A percentile compares a stretch with the other conserved stretches of the same genome.
Conservation (phyloP, 1,284 basidiomycete genomes). For the Meira nashicola region DNA sequence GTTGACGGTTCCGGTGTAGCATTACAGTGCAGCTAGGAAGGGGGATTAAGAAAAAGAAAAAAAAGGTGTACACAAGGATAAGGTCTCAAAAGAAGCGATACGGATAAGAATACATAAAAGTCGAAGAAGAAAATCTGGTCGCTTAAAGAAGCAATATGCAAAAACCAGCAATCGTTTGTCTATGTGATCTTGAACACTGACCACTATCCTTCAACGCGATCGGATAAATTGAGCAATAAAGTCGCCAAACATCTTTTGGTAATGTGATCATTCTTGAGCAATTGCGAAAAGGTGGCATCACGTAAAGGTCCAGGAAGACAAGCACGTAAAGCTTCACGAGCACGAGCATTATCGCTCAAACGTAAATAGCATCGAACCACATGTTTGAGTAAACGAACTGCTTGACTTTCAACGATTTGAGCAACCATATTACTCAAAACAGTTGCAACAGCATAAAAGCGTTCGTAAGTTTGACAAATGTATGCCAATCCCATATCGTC, state of each 20-base stretch:
- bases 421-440: conserved; percentile 99
- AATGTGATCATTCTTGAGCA: conserved; percentile 62
- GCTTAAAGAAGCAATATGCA: conserved; percentile 14
- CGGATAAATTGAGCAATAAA: conserved; percentile 78
- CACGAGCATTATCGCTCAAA: conserved; percentile 90
- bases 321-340: conserved; percentile 88
- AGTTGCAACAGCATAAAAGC: conserved; percentile 97
- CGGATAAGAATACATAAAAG: background rate
- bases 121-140: background rate
- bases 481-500: conserved; percentile 97
- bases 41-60: no score
- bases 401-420: conserved; percentile 73
- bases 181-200: no score
- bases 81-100: background rate
- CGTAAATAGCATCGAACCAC: conserved; percentile 96
- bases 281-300: conserved; percentile 84
- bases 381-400: conserved; percentile 91
- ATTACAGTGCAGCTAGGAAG: no score
- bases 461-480: conserved; percentile 98
- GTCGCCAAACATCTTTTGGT: conserved; percentile 79
- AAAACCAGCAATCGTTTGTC: no score
- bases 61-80: background rate
- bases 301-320: conserved; percentile 94
- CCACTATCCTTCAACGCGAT: conserved; percentile 51
- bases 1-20: no score